phyloP scores from a whole-genome alignment of 805 yeast species.

The Candida silvatica region DNA sequence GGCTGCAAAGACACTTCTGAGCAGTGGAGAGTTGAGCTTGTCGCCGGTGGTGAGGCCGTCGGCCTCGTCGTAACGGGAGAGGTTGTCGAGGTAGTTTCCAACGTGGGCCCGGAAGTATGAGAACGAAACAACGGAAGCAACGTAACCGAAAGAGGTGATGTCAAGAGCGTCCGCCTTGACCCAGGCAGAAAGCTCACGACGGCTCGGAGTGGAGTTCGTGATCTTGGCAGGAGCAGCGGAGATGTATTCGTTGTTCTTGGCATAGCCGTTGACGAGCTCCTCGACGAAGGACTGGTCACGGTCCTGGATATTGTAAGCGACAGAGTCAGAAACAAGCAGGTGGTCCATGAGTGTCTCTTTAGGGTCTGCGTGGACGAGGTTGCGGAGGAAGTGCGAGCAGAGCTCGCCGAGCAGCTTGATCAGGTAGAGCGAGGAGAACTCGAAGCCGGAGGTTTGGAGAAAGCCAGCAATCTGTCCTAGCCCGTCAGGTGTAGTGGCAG shows the following conservation, averaged over 20 bases:
- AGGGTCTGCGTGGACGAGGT: slow-evolving; percentile 7
- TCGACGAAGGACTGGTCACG: slow-evolving; percentile 10
- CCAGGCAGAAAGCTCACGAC: slow-evolving; percentile 18
- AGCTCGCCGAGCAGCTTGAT: slow-evolving; percentile 18
- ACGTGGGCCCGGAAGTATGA: slow-evolving; percentile 37
- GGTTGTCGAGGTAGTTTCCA: slow-evolving; percentile 34
- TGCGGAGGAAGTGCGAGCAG: slow-evolving; percentile 16
- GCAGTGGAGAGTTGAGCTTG: slow-evolving; percentile 35
- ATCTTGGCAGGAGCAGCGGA: slow-evolving; percentile 17
- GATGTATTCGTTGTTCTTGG: slow-evolving; percentile 15
- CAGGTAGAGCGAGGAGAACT: slow-evolving; percentile 23
- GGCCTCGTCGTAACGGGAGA: slow-evolving; percentile 15
- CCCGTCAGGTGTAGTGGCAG: slow-evolving; percentile 12
- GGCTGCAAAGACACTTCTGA: slow-evolving; percentile 27
- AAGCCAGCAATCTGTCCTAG: slow-evolving; percentile 18
- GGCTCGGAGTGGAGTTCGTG: slow-evolving; percentile 16
- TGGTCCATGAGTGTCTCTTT: slow-evolving; percentile 9
- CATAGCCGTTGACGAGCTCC: slow-evolving; percentile 10
- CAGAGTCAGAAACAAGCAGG: slow-evolving; percentile 9
- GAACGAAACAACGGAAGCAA: slow-evolving; percentile 35
- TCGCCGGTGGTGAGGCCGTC: slow-evolving; percentile 34
- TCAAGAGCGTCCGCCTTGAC: slow-evolving; percentile 35
- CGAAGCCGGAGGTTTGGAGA: slow-evolving; percentile 11
- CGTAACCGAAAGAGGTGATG: slow-evolving; percentile 49
- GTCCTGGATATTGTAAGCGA: slow-evolving; percentile 4